Evolutionary conservation across 768 basidiomycete genomes (phyloP), one percentile per base, ranked within the genome.

Genomic region (Coprinellus aureogranulatus): DNA sequence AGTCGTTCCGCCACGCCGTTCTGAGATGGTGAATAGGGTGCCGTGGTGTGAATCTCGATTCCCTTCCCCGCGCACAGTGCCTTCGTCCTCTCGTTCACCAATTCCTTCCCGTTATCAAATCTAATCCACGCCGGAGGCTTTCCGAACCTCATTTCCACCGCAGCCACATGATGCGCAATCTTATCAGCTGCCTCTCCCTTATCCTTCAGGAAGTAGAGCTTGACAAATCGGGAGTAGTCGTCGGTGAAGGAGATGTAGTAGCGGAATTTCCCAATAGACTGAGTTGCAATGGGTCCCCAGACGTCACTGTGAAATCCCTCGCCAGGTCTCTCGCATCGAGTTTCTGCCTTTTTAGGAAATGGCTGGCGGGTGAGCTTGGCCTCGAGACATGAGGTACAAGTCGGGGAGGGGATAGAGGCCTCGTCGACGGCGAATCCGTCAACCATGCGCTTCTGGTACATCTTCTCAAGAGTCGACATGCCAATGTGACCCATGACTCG

Each of bases 181-280:
- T 25, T 10, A 10, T 56, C 54, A 6, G 72, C 60, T 1, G 64
- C 61, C 22, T 68, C 42, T 31, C 68, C 67, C 58, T 78, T 79
- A 1, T 53, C 58, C 2, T 52, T 52, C 2, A 77, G 57, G 10
- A 70, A 61, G 40, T 62, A 57, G 12, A 72, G 31, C 2, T 58
- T 63, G 2, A 67, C 66, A 40, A 62, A 64, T 9, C 67, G 59
- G 1, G 68, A 63, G 49, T 65, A 55, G 55, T 75, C 70, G 53
- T 77, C 74, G 1, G 69, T 75, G 57, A 72, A 77, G 3, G 66
- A 67, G 10, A 66, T 53, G 42, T 71, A 72, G 51, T 77, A 77
- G 1, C 46, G 26, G 18, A 64, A 59, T 6, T 61, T 58, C 0
- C 62, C 55, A 1, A 72, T 28, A 2, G 67, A 67, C 1, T 61